Percentiles rank a stretch among this genome's conserved stretches.
Evolutionary conservation across 805 yeast genomes (phyloP).

Genomic region (Tetrapisispora arboricola): DNA sequence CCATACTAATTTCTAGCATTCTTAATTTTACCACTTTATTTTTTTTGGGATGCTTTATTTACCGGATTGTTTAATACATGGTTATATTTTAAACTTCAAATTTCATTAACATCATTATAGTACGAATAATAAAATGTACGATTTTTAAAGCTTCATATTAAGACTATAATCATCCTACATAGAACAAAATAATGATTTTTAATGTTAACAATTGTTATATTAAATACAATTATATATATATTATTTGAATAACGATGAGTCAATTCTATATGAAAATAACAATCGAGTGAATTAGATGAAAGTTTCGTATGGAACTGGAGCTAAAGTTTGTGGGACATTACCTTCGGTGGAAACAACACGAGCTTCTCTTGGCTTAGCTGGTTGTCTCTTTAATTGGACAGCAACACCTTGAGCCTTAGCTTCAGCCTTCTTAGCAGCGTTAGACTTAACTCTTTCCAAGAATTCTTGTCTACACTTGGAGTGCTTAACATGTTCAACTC

Average conservation of each 20-base stretch:
- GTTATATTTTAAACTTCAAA: no score
- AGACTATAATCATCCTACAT: no score
- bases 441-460: conserved; percentile 94
- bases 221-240: conserved; percentile 5
- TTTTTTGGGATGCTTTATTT: no score
- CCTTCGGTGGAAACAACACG: conserved; percentile 73
- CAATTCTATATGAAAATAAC: conserved; percentile 4
- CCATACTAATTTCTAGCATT: no score
- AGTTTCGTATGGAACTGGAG: conserved; percentile 99
- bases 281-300: conserved; percentile 60
- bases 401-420: conserved; percentile 92
- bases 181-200: background rate
- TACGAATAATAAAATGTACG: no score
- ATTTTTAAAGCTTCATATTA: no score
- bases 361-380: conserved; percentile 94
- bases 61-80: no score
- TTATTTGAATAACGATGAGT: conserved; percentile 1
- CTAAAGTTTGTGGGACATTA: conserved; percentile 90
- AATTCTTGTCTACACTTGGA: conserved; percentile 99
- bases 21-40: no score
- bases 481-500: conserved; percentile 98
- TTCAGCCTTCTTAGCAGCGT: conserved; percentile 87
- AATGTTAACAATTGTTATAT: conserved; percentile 4
- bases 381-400: conserved; percentile 94
- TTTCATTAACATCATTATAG: no score